A percentile compares a stretch with the other conserved stretches of the same genome.
phyloP scores from a whole-genome alignment of 768 basidiomycete species.

The Chiua virens region DNA sequence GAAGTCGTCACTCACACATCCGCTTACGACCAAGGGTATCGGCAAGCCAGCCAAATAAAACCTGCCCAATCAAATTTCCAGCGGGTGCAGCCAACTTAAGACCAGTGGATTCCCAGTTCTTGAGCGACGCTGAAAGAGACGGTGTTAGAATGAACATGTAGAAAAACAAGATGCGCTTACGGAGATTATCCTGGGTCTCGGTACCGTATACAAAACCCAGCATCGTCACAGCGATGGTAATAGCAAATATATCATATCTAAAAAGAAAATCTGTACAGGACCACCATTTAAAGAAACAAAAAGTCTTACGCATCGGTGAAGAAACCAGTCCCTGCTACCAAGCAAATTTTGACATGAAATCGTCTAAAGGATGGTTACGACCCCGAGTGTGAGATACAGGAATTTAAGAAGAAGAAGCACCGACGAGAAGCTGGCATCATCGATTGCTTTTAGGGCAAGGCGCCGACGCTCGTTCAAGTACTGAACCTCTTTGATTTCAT shows the following conservation, averaged over 20 bases:
- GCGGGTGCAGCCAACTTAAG: conserved; percentile 73
- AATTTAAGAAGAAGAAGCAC: no score
- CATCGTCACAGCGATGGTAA: conserved; percentile 81
- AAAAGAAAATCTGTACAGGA: neutral
- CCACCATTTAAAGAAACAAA: no score
- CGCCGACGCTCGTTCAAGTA: no score
- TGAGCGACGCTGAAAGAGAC: neutral
- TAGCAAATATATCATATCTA: conserved; percentile 79
- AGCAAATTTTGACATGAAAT: no score
- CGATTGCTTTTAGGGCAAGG: no score
- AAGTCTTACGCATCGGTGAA: no score
- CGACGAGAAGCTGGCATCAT: no score
- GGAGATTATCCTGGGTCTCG: neutral
- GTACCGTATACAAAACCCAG: conserved; percentile 73
- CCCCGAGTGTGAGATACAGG: no score
- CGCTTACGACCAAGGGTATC: conserved; percentile 71
- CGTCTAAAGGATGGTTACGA: no score
- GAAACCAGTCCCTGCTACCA: no score
- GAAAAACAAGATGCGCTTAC: neutral
- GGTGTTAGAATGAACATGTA: conserved; percentile 22
- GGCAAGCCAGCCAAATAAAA: conserved; percentile 76
- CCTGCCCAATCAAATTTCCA: conserved; percentile 71
- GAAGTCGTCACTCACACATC: conserved; percentile 57
- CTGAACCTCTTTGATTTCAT: no score
- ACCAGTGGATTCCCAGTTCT: conserved; percentile 62